Evolutionary conservation across 345 rosid species (phyloP).

Genomic region (Raphanus sativus): DNA sequence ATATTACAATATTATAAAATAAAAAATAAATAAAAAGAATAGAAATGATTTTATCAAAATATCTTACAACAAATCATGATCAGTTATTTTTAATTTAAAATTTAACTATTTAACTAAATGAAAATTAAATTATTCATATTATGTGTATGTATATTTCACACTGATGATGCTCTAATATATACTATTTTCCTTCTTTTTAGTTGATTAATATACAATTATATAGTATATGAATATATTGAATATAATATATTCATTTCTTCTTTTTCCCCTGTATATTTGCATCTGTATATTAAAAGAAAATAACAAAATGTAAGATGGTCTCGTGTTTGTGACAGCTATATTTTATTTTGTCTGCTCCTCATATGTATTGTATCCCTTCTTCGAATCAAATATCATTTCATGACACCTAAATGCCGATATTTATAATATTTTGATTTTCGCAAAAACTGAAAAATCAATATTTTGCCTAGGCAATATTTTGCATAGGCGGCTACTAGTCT

Average conservation of each 20-base stretch:
- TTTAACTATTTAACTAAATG: no score
- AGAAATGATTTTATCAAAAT: no score
- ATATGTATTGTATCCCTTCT: slow-evolving; percentile 32
- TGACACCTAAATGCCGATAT: slow-evolving; percentile 19
- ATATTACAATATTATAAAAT: no score
- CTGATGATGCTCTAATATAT: not conserved
- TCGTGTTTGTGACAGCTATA: slow-evolving; percentile 40
- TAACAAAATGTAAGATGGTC: slow-evolving; percentile 22
- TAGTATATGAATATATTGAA: not conserved
- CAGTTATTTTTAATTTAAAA: no score
- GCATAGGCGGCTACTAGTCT: not conserved
- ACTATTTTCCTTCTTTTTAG: not conserved
- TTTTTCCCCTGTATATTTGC: not conserved
- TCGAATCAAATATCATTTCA: slow-evolving; percentile 31
- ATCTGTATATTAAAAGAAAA: not conserved
- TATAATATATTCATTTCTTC: not conserved
- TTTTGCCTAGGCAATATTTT: not conserved
- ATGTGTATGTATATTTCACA: no score
- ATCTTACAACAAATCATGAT: no score
- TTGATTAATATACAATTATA: not conserved
- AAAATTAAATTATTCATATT: no score
- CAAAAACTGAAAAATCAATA: not conserved
- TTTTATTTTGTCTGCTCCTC: slow-evolving; percentile 32
- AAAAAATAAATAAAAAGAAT: no score
- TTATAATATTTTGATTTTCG: slow-evolving; percentile 6